These are phyloP conservation scores for Trichophyton equinum DNA, from an alignment of 2,329 filamentous ascomycete species.

Conservation along the genomic window DNA sequence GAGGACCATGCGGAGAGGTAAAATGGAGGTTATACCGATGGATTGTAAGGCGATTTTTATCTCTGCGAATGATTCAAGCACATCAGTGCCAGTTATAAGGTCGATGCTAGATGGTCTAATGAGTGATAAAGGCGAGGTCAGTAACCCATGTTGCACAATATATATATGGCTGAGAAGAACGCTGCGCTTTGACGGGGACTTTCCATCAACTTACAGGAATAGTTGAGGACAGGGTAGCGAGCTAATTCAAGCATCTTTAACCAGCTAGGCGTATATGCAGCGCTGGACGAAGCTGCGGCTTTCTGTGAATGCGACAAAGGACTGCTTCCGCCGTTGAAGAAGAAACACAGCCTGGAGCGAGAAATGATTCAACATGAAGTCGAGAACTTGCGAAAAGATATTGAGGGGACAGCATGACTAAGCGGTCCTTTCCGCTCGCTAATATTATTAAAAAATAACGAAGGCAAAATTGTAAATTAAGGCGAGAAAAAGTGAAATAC, in stretches of 20 bases:
- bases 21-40: not conserved
- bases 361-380: conserved; percentile 2
- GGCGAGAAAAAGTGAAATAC: too few species aligned
- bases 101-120: conserved; percentile 1
- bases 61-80: not conserved
- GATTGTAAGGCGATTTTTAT: not conserved
- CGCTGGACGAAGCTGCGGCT: conserved; percentile 6
- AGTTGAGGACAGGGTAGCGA: conserved; percentile 16
- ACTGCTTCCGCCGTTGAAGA: conserved; percentile 1
- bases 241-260: conserved; percentile 25
- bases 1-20: conserved; percentile 1
- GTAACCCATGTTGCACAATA: not conserved
- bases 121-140: not conserved
- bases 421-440: not conserved
- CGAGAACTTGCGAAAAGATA: not conserved
- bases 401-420: conserved; percentile 6
- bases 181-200: not conserved
- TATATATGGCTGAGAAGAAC: not conserved
- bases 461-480: not conserved
- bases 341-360: conserved; percentile 1
- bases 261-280: conserved; percentile 12
- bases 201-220: conserved; percentile 19
- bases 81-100: conserved; percentile 4
- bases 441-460: not conserved
- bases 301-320: not conserved